Percentiles rank a stretch among this genome's conserved stretches.
Evolutionary conservation across 164 flowering plant species (phyloP).

Genomic region (Chimonanthus salicifolius): DNA sequence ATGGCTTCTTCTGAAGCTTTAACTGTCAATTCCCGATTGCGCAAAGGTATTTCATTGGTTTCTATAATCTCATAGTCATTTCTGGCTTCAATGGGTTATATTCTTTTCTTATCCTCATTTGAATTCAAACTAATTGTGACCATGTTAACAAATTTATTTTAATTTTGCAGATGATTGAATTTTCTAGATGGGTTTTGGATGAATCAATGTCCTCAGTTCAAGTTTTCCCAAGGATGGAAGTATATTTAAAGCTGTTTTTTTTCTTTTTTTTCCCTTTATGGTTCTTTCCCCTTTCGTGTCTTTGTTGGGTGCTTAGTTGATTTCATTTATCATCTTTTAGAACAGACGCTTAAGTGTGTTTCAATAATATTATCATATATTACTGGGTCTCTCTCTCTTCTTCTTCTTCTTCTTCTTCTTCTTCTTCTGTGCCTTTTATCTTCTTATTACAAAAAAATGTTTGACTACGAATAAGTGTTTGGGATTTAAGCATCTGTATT

Average conservation of each 20-base stretch:
- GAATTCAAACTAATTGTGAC: too few species aligned
- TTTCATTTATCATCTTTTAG: background rate
- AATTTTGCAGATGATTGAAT: background rate
- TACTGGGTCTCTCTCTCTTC: background rate
- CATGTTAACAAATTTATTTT: too few species aligned
- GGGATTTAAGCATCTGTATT: background rate
- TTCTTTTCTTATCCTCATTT: background rate
- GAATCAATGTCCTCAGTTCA: background rate
- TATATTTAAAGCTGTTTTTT: background rate
- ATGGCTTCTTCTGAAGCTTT: constrained; percentile 17
- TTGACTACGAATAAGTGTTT: background rate
- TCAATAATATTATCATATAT: too few species aligned
- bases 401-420: background rate
- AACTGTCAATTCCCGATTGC: constrained; percentile 18
- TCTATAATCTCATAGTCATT: background rate
- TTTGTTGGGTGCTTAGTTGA: background rate
- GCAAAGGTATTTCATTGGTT: background rate
- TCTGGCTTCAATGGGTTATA: background rate
- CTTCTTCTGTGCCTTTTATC: background rate
- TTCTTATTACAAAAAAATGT: background rate
- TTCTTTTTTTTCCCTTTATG: background rate
- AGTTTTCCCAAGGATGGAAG: background rate
- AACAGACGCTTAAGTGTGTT: too few species aligned
- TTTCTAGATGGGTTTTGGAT: background rate
- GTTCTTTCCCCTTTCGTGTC: background rate